These are phyloP conservation scores for Verticillium nubilum DNA, from an alignment of 2,329 filamentous ascomycete species.

Conservation along the genomic window DNA sequence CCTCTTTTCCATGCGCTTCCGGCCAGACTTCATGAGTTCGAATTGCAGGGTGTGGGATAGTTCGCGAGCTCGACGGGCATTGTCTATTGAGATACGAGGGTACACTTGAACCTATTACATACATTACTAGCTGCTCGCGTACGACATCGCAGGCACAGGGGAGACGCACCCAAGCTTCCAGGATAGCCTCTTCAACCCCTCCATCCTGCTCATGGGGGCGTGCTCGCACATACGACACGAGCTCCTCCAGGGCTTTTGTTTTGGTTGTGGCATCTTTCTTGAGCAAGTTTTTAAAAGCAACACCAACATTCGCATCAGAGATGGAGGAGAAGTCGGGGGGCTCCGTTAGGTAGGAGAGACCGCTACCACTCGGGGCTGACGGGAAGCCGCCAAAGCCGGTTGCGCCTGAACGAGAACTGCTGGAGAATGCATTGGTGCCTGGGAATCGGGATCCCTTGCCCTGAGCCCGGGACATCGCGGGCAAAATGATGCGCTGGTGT, in stretches of 20 bases:
- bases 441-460: conserved; percentile 8
- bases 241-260: conserved; percentile 81
- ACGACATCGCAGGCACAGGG: conserved; percentile 1
- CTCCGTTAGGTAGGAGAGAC: conserved; percentile 81
- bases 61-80: conserved; percentile 80
- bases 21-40: conserved; percentile 54
- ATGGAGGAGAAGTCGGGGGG: conserved; percentile 75
- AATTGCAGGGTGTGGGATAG: conserved; percentile 72
- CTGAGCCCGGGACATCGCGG: conserved; percentile 9
- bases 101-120: conserved; percentile 69
- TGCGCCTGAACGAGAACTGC: not conserved
- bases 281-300: conserved; percentile 85
- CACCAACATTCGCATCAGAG: conserved; percentile 74
- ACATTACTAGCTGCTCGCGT: conserved; percentile 30
- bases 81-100: conserved; percentile 85
- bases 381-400: conserved; percentile 35
- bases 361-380: conserved; percentile 33
- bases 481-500: not conserved
- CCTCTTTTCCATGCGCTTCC: conserved; percentile 78
- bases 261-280: conserved; percentile 95
- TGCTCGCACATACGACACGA: conserved; percentile 58
- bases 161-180: conserved; percentile 77
- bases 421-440: conserved; percentile 9
- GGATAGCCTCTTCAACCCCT: conserved; percentile 71
- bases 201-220: conserved; percentile 48